Evolutionary conservation across 495 filamentous ascomycete species (phyloP), one percentile per base, ranked within the genome.

Genomic region (Sphaerosporella brunnea): DNA sequence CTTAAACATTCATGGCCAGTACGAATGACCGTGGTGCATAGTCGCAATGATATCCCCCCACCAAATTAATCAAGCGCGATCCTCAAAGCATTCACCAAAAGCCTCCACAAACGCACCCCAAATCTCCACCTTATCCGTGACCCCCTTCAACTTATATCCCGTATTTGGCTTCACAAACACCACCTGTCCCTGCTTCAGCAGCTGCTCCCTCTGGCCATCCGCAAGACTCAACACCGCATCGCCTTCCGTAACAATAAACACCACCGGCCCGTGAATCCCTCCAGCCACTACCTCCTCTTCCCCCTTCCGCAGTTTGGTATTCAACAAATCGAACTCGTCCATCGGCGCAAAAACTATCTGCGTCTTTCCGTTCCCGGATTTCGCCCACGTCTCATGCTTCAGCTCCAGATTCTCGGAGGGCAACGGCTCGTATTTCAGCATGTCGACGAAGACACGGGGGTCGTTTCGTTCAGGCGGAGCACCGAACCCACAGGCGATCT

Each of bases 21-120:
- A n/a, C n/a, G n/a, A n/a, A n/a, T n/a, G n/a, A n/a, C n/a, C n/a
- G n/a, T n/a, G n/a, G n/a, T n/a, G n/a, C n/a, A n/a, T n/a, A n/a
- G n/a, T n/a, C n/a, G n/a, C n/a, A n/a, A n/a, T n/a, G n/a, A n/a
- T n/a, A n/a, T n/a, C n/a, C n/a, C n/a, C n/a, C n/a, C n/a, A n/a
- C n/a, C n/a, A n/a, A n/a, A 16, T 5, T 11, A 34, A 23, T 19
- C 23, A 46, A 36, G 15, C 16, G 34, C 23, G 32, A 35, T 32
- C 7, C 28, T 13, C 28, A 32, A 32, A 5, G 28, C 28, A n/a
- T n/a, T n/a, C n/a, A n/a, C n/a, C 37, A 3, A 26, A 51, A 5
- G 30, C 51, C 35, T 54, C 51, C 32, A 54, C 51, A 36, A 52
- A 55, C 2, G 51, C 44, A 10, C 51, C 51, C 54, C 51, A 58